Evolutionary conservation across 257 asterid genomes (phyloP).

Genomic region (Haberlea rhodopensis): DNA sequence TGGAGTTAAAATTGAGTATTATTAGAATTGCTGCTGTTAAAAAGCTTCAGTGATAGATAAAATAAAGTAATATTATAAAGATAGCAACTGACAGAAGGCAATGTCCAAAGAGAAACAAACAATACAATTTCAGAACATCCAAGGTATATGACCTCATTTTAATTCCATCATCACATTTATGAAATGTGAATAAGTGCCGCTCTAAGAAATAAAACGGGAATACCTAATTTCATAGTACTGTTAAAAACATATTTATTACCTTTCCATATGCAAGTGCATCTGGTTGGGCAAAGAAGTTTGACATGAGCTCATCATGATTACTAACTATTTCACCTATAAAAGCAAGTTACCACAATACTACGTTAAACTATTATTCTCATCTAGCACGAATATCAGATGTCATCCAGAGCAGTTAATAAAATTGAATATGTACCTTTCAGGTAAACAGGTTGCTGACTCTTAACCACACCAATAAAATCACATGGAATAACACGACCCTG

Average conservation of each 20-base stretch:
- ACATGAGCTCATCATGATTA: constrained; percentile 99
- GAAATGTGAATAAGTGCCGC: neutral
- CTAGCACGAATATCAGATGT: neutral
- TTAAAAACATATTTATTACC: constrained; percentile 41
- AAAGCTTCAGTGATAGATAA: constrained; percentile 16
- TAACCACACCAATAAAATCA: constrained; percentile 93
- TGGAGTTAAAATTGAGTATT: constrained; percentile 41
- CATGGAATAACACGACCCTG: constrained; percentile 99
- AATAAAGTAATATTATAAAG: constrained; percentile 3
- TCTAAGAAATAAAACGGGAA: constrained; percentile 15
- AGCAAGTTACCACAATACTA: constrained; percentile 19
- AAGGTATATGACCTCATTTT: constrained; percentile 4
- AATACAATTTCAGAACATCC: constrained; percentile 3
- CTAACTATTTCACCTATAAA: constrained; percentile 85
- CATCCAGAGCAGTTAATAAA: constrained; percentile 19
- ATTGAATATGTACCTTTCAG: constrained; percentile 58
- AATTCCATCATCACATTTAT: neutral
- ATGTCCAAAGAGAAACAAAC: constrained; percentile 3
- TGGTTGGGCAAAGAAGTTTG: constrained; percentile 99
- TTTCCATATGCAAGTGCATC: constrained; percentile 99
- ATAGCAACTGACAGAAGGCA: no score
- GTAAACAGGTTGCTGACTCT: constrained; percentile 96
- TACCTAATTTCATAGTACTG: neutral
- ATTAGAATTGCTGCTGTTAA: constrained; percentile 27
- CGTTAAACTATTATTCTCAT: constrained; percentile 18